Conservation (phyloP, 495 filamentous ascomycete genomes). For the Neurospora sp. region DNA sequence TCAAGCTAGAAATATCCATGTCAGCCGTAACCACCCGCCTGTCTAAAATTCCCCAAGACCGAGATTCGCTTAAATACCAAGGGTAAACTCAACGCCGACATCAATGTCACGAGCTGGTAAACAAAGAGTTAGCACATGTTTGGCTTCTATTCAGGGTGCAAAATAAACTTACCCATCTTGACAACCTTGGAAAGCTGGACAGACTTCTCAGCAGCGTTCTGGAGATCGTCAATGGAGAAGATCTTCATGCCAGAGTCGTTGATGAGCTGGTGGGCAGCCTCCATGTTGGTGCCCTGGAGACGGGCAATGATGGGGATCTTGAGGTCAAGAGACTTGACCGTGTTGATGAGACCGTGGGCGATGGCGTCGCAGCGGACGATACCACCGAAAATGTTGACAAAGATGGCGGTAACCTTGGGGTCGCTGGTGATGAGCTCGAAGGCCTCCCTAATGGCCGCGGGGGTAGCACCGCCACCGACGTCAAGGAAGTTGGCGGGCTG, state of each 20-base stretch:
- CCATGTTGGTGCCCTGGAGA: slow-evolving; percentile 98
- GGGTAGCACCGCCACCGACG: slow-evolving; percentile 94
- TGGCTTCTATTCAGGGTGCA: not conserved
- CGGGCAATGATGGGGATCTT: slow-evolving; percentile 93
- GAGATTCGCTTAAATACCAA: slow-evolving; percentile 63
- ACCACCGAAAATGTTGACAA: slow-evolving; percentile 99
- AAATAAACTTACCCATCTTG: slow-evolving; percentile 67
- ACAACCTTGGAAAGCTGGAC: slow-evolving; percentile 99
- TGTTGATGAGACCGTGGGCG: slow-evolving; percentile 88
- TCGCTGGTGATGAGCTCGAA: slow-evolving; percentile 98
- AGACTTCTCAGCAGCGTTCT: slow-evolving; percentile 93
- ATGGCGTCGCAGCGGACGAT: slow-evolving; percentile 98
- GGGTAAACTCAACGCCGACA: slow-evolving; percentile 92
- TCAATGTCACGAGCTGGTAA: slow-evolving; percentile 77
- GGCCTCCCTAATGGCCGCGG: slow-evolving; percentile 90
- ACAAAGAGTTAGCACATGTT: too few species aligned
- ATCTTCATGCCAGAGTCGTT: slow-evolving; percentile 98
- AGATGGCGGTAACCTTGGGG: slow-evolving; percentile 96
- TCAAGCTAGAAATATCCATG: not conserved
- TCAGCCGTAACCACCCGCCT: not conserved
- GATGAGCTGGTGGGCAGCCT: slow-evolving; percentile 87
- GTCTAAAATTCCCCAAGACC: not conserved
- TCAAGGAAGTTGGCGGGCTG: slow-evolving; percentile 97
- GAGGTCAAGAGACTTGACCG: slow-evolving; percentile 86
- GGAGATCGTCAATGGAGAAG: slow-evolving; percentile 97